Evolutionary conservation across 257 asterid genomes (phyloP).

Genomic region (Ocimum tenuiflorum): DNA sequence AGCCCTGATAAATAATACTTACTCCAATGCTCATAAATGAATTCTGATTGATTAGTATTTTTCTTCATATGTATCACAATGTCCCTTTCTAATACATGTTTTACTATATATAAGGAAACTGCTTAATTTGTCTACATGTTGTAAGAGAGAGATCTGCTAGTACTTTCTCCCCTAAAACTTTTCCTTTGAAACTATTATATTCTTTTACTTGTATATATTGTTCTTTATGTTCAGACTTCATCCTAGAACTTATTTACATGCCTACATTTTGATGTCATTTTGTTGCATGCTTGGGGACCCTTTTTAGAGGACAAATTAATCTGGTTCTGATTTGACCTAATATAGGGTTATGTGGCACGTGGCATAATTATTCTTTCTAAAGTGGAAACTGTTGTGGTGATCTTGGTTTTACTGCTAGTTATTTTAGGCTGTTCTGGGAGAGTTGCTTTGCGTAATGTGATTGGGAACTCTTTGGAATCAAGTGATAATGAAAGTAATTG

Average conservation of each 20-base stretch:
- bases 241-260: background rate
- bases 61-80: background rate
- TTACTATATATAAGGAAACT: background rate
- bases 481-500: background rate
- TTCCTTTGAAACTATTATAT: background rate
- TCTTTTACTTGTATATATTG: background rate
- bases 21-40: background rate
- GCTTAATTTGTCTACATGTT: background rate
- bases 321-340: background rate
- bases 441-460: background rate
- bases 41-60: background rate
- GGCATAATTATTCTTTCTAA: background rate
- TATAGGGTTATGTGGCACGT: background rate
- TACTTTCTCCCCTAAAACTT: background rate
- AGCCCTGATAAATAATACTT: slow-evolving; percentile 25
- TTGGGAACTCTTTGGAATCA: background rate
- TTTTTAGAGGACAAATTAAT: background rate
- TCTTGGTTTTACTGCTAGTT: background rate
- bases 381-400: background rate
- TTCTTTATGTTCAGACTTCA: background rate
- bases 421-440: background rate
- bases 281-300: background rate
- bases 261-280: background rate
- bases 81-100: background rate
- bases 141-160: background rate